Base-by-base conservation (phyloP, 2,329 filamentous ascomycete species). In the Myriosclerotinia curreyana region DNA sequence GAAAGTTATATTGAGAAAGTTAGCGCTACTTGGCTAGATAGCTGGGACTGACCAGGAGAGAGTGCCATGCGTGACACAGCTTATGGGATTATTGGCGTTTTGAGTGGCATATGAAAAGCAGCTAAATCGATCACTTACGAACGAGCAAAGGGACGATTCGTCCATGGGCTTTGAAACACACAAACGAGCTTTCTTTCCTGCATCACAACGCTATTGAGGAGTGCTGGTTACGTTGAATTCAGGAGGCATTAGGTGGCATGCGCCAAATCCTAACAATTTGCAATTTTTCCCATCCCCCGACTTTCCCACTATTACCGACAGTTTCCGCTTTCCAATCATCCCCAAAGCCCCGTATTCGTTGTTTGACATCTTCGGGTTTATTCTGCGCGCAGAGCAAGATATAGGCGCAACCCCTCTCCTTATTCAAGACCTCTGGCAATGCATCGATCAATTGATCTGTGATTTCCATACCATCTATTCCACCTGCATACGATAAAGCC, bases 231-330 rank as follows among this genome's bases (percentile, higher is more conserved):
- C 22, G 55, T 58, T 44, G 25, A 44, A 34, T 51, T 59, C 42
- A 53, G 36, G 54, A 31, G 40, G 48, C 12, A 46, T 61, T 52
- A 51, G 44, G 48, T 65, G 62, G 51, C 60, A 55, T 55, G 31
- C 86, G 84, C 90, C 91, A 96, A 74, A 96, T 90, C 74, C 93
- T 85, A 70, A 98, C 80, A 71, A 99, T 89, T 73, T 92, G 88
- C 76, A 99, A 80, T 78, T 90, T 96, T 79, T 99, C 95, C 93
- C 94, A 96, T 0, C 95, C 95, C 38, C 90, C 94, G 76, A 89
- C 86, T 80, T 88, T 92, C 56, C 94, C 94, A 76, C 92, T 97
- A 62, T 82, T 83, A 8, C 90, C 89, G 5, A 96, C 92, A 22
- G 85, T 91, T 75, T 92, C 86, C 12, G 85, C 91, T 66, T 76